Base-by-base conservation (phyloP, 2,329 filamentous ascomycete species). In the Leptographium lundbergii region DNA sequence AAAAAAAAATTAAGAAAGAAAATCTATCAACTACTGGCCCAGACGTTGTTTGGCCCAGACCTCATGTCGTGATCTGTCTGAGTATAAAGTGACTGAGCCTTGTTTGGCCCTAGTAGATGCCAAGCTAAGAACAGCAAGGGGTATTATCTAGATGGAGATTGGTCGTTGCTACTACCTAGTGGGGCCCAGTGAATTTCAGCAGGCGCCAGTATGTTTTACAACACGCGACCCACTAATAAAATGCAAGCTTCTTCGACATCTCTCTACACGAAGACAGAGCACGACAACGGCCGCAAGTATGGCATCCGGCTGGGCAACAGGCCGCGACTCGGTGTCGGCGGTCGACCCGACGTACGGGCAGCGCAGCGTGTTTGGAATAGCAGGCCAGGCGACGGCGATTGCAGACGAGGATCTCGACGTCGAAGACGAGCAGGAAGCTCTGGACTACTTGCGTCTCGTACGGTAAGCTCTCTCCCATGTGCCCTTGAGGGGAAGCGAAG, bases 361-460 rank as follows among this genome's bases (percentile, higher is more conserved):
- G 71, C 81, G 84, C 70, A 82, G 83, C 66, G 86, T 86, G 51
- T 87, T 91, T 65, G 84, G 86, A 7, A 79, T 79, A n/a, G 71
- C 82, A 17, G 79, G 82, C 53, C 75, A 78, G 61, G 63, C 69
- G n/a, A 70, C 73, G 60, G 68, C 70, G 73, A 48, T 61, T 4
- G 71, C 68, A 11, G 80, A 80, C 55, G 79, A 82, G 47, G 83
- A 86, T 60, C 72, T 85, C 1, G 83, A 86, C 59, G 87, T 86
- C 64, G 85, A 87, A 54, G 83, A 86, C 55, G 81, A 85, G 58
- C 74, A 77, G 36, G 84, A 88, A 70, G 86, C 86, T 1, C 72
- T 89, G 66, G 83, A 82, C 57, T 91, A 91, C 72, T 71, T 91
- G 61, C 78, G 77, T 65, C 82, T 85, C 70, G 87, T 90, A 59